Percentiles rank a stretch among this genome's conserved stretches.
Evolutionary conservation across 805 yeast genomes (phyloP).

Genomic region (Pichia deserticola): DNA sequence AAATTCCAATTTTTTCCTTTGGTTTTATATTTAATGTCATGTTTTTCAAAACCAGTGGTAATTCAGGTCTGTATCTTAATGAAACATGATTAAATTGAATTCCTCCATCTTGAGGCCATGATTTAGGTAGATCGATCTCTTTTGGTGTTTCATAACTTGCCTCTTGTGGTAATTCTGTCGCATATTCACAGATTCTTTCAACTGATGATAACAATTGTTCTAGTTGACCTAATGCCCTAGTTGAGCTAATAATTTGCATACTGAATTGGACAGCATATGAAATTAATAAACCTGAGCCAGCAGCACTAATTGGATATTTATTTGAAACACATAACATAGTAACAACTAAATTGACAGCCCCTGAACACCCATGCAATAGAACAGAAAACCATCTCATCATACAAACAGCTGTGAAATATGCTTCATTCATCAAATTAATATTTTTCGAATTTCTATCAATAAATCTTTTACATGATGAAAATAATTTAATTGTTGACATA

Average conservation of each 20-base stretch:
- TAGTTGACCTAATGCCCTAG: slow-evolving; percentile 55
- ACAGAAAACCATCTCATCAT: slow-evolving; percentile 68
- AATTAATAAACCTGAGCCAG: slow-evolving; percentile 61
- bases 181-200: slow-evolving; percentile 64
- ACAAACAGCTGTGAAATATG: slow-evolving; percentile 55
- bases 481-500: slow-evolving; percentile 56
- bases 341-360: slow-evolving; percentile 44
- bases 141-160: slow-evolving; percentile 37
- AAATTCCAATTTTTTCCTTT: slow-evolving; percentile 70
- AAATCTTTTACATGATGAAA: slow-evolving; percentile 40
- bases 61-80: slow-evolving; percentile 51
- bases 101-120: slow-evolving; percentile 45
- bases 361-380: slow-evolving; percentile 50
- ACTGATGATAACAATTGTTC: slow-evolving; percentile 76
- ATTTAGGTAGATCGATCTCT: slow-evolving; percentile 18
- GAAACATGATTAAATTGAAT: slow-evolving; percentile 43
- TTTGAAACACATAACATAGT: slow-evolving; percentile 52
- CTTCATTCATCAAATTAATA: slow-evolving; percentile 58
- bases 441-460: slow-evolving; percentile 35
- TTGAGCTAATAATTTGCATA: slow-evolving; percentile 35
- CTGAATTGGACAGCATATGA: slow-evolving; percentile 57
- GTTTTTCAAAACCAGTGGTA: slow-evolving; percentile 51
- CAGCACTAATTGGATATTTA: slow-evolving; percentile 51
- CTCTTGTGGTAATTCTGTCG: slow-evolving; percentile 57
- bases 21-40: slow-evolving; percentile 39